Base-by-base conservation (phyloP, 2,329 filamentous ascomycete species). In the Colletotrichum sp. region DNA sequence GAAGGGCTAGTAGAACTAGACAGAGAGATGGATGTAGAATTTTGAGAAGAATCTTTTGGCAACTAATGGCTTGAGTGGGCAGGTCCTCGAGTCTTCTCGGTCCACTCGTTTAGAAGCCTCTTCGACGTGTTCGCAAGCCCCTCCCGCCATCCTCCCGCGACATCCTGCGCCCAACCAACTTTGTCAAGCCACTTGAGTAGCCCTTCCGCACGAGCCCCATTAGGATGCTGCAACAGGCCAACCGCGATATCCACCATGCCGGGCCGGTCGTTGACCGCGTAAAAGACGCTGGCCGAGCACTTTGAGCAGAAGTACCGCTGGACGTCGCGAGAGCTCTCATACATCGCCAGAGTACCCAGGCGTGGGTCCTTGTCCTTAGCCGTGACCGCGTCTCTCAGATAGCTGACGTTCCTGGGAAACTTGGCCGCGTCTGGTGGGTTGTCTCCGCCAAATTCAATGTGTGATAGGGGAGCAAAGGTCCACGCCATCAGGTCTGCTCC, bases 261-360 rank as follows among this genome's bases (percentile, higher is more conserved):
- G 0, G 84, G 82, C 3, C 85, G 80, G 6, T 82, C 79, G 18
- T 87, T 84, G 0, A 79, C 79, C 0, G 85, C 83, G 72, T 88
- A 90, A 70, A 90, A 89, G 1, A 89, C 82, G 13, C 78, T 80
- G 0, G 88, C 88, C 0, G 87, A 88, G 80, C 89, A 90, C 2
- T 77, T 81, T 0, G 83, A 83, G 79, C 88, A 91, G 75, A 87
- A 89, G 74, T 88, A 90, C 2, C 88, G 81, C 71, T 88, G 83
- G 1, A 88, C 86, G 16, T 83, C 84, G 0, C 84, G 79, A 0
- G 87, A 88, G 64, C 87, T 89, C 10, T 79, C 77, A 76, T 87
- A 88, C 32, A 84, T 83, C 1, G 81, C 78, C 6, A 90, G 80
- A 0, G 86, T 89, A 0, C 87, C 88, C 13, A 87, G 73, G 8